These are phyloP conservation scores for Hypoxylon fragiforme DNA, from an alignment of 495 filamentous ascomycete species.

Conservation along the genomic window DNA sequence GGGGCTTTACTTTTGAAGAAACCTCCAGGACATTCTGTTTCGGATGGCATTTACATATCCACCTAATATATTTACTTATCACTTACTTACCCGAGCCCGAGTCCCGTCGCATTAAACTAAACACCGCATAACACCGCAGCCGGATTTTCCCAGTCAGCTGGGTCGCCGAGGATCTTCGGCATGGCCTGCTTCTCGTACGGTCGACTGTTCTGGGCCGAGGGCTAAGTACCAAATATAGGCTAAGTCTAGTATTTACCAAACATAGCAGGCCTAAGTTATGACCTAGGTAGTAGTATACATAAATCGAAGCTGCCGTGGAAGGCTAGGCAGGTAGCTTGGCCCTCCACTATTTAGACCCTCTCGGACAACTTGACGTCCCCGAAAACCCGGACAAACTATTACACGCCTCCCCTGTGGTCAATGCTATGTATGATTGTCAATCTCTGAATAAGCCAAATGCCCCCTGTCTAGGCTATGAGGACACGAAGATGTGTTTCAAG, in stretches of 20 bases:
- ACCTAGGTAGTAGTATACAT: not conserved
- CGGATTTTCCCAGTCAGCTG: constrained; percentile 5
- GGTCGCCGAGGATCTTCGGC: constrained; percentile 17
- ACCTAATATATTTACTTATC: not conserved
- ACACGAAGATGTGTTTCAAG: constrained; percentile 7
- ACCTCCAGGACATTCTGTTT: too few species aligned
- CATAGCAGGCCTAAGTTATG: not conserved
- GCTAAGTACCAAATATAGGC: constrained; percentile 20
- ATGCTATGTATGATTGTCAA: constrained; percentile 1
- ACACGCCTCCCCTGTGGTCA: constrained; percentile 7
- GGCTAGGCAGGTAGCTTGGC: too few species aligned
- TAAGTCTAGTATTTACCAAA: constrained; percentile 5
- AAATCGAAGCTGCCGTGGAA: constrained; percentile 1
- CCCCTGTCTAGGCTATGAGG: constrained; percentile 4
- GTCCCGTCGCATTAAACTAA: constrained; percentile 9
- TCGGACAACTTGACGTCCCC: too few species aligned
- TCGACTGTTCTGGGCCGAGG: constrained; percentile 26
- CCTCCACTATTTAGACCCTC: too few species aligned
- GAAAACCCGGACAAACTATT: constrained; percentile 29
- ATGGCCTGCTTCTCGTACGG: constrained; percentile 8
- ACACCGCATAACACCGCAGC: constrained; percentile 1
- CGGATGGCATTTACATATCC: not conserved
- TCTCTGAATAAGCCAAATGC: constrained; percentile 11
- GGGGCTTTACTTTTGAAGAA: too few species aligned
- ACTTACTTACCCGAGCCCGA: constrained; percentile 17